A percentile compares a stretch with the other conserved stretches of the same genome.
Conservation (phyloP, 192 early-diverging fungal species). For the Gaertneriomyces sp. region DNA sequence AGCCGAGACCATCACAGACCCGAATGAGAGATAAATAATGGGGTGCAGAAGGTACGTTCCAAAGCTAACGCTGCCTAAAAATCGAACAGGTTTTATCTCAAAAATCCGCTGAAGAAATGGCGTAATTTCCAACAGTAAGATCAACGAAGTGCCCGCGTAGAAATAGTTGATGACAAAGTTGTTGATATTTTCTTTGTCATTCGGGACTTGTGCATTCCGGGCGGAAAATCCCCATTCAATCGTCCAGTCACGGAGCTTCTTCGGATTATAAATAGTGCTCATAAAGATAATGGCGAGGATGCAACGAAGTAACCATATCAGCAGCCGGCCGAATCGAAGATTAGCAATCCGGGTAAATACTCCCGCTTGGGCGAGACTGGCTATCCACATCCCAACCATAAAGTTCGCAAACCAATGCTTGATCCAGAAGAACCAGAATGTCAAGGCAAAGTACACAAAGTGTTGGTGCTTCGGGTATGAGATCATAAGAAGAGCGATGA, state of each 20-base stretch:
- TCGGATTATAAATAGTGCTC: too few species aligned
- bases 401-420: constrained; percentile 7
- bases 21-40: constrained; percentile 3
- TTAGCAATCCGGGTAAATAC: background rate
- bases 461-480: constrained; percentile 6
- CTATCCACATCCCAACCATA: constrained; percentile 7
- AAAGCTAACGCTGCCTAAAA: constrained; percentile 19
- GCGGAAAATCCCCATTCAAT: too few species aligned
- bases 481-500: constrained; percentile 8
- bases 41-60: constrained; percentile 15
- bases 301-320: constrained; percentile 1
- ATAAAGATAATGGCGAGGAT: background rate
- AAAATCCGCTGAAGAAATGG: constrained; percentile 12
- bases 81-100: background rate
- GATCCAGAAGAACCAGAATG: constrained; percentile 18
- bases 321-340: background rate
- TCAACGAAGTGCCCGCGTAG: background rate
- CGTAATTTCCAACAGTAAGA: constrained; percentile 14
- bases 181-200: too few species aligned
- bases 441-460: constrained; percentile 3
- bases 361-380: constrained; percentile 11
- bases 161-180: constrained; percentile 6
- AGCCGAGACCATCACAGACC: constrained; percentile 1
- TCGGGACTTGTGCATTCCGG: too few species aligned
- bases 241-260: too few species aligned